Conservation (phyloP, 768 basidiomycete species). For the Boletellus sp. region DNA sequence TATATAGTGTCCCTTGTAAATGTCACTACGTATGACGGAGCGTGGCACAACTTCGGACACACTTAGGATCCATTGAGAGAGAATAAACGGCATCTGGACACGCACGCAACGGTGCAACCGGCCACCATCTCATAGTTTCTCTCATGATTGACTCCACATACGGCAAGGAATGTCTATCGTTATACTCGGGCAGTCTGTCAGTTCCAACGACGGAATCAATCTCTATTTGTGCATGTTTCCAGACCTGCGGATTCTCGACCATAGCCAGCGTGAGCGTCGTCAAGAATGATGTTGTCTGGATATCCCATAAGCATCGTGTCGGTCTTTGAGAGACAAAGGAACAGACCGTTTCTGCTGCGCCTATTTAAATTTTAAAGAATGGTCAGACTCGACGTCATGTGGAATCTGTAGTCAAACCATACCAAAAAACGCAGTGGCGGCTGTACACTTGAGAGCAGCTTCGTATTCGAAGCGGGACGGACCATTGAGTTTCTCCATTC, state of each 20-base stretch:
- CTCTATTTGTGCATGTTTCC: not conserved
- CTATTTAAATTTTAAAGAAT: not conserved
- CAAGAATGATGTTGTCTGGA: not conserved
- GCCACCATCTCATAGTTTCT: not conserved
- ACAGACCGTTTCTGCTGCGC: not conserved
- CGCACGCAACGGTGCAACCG: not conserved
- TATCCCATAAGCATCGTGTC: not conserved
- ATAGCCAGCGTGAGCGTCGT: not conserved
- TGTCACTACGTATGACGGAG: not conserved
- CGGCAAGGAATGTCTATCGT: not conserved
- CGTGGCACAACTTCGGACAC: not conserved
- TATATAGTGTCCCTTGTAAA: not conserved
- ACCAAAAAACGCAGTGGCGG: slow-evolving; percentile 12
- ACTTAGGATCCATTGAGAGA: not conserved
- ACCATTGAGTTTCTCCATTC: slow-evolving; percentile 12
- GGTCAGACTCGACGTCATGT: not conserved
- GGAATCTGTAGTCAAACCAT: not conserved
- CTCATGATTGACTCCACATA: not conserved
- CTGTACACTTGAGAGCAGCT: slow-evolving; percentile 1
- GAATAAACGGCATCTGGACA: not conserved
- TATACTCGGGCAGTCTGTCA: not conserved
- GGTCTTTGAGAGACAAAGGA: not conserved
- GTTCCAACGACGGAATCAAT: slow-evolving; percentile 1
- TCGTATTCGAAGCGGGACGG: slow-evolving; percentile 1
- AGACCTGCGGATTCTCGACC: not conserved